Percentiles rank a stretch among this genome's conserved stretches.
Conservation (phyloP, 2,329 filamentous ascomycete genomes). For the Xylaria sp. region DNA sequence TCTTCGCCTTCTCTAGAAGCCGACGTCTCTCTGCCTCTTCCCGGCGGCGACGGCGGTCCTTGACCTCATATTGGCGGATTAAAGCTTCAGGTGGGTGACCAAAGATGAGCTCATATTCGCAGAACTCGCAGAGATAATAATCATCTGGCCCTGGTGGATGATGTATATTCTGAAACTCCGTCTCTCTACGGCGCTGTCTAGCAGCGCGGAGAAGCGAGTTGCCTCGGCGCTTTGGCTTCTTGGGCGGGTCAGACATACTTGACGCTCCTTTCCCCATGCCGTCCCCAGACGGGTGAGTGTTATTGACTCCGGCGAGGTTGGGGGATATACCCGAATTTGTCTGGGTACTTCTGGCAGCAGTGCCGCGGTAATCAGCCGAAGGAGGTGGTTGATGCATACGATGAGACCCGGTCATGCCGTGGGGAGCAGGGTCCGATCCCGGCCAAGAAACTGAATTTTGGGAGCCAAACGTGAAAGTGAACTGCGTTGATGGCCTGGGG, state of each 20-base stretch:
- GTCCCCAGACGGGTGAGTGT: conserved; percentile 36
- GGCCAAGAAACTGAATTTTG: conserved; percentile 84
- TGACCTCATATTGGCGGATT: conserved; percentile 91
- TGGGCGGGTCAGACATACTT: conserved; percentile 48
- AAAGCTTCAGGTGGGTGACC: conserved; percentile 83
- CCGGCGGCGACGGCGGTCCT: conserved; percentile 84
- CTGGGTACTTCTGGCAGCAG: conserved; percentile 24
- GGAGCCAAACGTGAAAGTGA: conserved; percentile 95
- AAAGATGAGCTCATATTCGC: conserved; percentile 96
- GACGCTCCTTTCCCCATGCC: conserved; percentile 48
- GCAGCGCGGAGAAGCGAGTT: conserved; percentile 79
- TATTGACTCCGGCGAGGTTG: conserved; percentile 23
- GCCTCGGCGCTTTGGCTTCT: conserved; percentile 69
- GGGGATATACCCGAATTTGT: conserved; percentile 28
- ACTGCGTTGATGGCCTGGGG: conserved; percentile 77
- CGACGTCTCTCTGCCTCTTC: conserved; percentile 85
- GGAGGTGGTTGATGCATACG: conserved; percentile 33
- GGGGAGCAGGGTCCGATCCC: conserved; percentile 50
- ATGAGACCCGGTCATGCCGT: conserved; percentile 41
- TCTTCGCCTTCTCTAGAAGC: conserved; percentile 89
- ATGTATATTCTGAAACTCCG: conserved; percentile 77
- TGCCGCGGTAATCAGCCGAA: conserved; percentile 27
- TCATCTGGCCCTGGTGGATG: conserved; percentile 74
- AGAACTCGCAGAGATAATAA: conserved; percentile 96
- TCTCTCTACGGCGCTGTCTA: conserved; percentile 75